Conservation (phyloP, 2,329 filamentous ascomycete species). For the Grosmannia penicillata region DNA sequence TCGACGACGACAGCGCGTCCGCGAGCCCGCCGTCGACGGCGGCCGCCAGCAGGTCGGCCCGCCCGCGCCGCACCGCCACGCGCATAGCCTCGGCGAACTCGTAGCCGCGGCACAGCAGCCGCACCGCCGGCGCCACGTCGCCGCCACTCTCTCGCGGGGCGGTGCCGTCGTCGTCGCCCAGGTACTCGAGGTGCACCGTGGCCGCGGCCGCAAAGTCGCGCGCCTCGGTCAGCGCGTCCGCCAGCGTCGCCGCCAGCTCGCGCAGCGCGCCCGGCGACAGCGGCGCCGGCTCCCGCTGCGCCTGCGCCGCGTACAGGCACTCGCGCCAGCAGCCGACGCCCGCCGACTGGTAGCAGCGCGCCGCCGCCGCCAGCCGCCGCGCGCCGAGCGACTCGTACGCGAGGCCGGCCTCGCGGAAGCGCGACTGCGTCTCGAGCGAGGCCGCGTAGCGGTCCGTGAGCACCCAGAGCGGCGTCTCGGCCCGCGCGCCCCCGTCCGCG, state of each 20-base stretch:
- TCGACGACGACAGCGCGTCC: constrained; percentile 68
- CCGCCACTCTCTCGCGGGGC: too few relatives aligned
- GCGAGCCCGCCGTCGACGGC: constrained; percentile 66
- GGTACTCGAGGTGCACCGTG: constrained; percentile 67
- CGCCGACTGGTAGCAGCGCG: constrained; percentile 59
- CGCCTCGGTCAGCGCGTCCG: constrained; percentile 64
- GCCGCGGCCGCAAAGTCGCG: constrained; percentile 76
- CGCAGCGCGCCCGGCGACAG: constrained; percentile 34
- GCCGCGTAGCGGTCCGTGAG: constrained; percentile 70
- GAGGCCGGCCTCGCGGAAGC: constrained; percentile 74
- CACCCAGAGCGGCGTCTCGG: constrained; percentile 28
- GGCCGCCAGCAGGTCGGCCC: constrained; percentile 46
- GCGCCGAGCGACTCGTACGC: constrained; percentile 69
- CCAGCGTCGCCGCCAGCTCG: constrained; percentile 58
- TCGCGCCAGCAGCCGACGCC: constrained; percentile 75
- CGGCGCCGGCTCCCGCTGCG: constrained; percentile 25
- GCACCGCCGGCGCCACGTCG: constrained; percentile 36
- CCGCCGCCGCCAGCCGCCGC: too few relatives aligned
- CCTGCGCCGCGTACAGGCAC: constrained; percentile 64
- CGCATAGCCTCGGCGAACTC: constrained; percentile 83
- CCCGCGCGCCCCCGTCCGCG: too few relatives aligned
- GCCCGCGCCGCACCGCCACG: constrained; percentile 46
- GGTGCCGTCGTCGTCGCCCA: constrained; percentile 49
- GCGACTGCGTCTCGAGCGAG: constrained; percentile 58
- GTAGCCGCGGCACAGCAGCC: constrained; percentile 74